A percentile compares a stretch with the other conserved stretches of the same genome.
These are phyloP conservation scores for Plenodomus biglobosus DNA, from an alignment of 2,329 filamentous ascomycete genomes.

Conservation along the genomic window DNA sequence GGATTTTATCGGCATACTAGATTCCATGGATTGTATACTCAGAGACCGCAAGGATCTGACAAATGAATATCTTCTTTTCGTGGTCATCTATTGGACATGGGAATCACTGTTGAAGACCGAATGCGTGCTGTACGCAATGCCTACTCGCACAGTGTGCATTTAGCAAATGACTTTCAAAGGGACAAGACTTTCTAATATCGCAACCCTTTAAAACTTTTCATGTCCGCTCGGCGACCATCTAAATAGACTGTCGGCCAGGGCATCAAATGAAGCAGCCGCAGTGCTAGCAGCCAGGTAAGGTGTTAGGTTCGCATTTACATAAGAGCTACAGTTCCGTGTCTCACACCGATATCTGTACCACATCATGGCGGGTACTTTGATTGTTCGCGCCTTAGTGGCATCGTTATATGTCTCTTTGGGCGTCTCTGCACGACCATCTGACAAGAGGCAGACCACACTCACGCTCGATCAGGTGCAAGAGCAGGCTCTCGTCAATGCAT, in stretches of 20 bases:
- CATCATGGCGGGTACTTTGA: conserved; percentile 24
- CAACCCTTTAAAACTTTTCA: background rate
- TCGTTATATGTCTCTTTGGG: conserved; percentile 24
- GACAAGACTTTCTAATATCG: background rate
- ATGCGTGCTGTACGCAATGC: background rate
- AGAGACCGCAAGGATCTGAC: background rate
- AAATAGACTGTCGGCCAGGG: conserved; percentile 6
- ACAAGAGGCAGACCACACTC: conserved; percentile 22
- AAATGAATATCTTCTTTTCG: background rate
- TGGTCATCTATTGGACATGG: background rate
- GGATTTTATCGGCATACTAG: background rate
- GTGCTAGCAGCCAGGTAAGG: background rate
- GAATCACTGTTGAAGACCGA: background rate
- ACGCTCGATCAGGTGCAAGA: conserved; percentile 28
- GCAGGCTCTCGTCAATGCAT: conserved; percentile 31
- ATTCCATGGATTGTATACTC: background rate
- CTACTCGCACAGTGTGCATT: background rate
- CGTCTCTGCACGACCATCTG: conserved; percentile 21
- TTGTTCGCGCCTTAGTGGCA: conserved; percentile 25
- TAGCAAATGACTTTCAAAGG: background rate
- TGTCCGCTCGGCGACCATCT: background rate
- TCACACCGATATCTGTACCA: background rate
- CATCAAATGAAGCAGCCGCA: conserved; percentile 1
- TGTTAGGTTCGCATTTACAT: background rate
- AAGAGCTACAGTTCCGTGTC: background rate